These are phyloP conservation scores for Elaeis guineensis DNA, from an alignment of 176 grass and related monocot genomes.

Conservation along the genomic window DNA sequence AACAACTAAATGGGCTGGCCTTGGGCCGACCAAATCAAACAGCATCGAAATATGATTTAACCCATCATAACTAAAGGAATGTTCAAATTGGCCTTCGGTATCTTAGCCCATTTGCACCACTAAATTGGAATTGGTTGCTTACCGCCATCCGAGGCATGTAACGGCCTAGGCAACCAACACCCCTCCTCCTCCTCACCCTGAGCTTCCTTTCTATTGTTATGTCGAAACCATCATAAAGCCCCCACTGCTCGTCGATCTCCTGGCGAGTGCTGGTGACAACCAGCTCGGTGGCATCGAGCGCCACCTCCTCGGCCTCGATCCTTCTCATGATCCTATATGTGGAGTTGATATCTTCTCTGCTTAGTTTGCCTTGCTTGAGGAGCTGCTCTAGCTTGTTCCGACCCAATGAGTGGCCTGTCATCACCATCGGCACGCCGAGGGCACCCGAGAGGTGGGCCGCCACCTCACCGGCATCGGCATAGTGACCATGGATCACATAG, in stretches of 20 bases:
- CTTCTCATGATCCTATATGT: constrained; percentile 61
- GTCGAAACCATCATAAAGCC: constrained; percentile 85
- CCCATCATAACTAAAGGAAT: no score
- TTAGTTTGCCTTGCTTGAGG: constrained; percentile 46
- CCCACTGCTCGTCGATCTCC: constrained; percentile 98
- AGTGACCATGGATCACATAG: constrained; percentile 84
- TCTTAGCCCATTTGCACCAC: no score
- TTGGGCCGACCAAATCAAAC: no score
- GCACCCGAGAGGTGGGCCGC: constrained; percentile 53
- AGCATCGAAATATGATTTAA: no score
- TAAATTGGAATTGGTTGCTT: neutral
- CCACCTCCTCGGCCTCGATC: constrained; percentile 76
- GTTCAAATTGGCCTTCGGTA: no score
- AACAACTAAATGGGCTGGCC: no score
- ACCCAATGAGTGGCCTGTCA: constrained; percentile 92
- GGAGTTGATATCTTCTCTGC: constrained; percentile 51
- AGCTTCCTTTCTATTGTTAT: constrained; percentile 69
- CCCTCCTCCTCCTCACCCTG: constrained; percentile 44
- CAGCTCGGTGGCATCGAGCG: constrained; percentile 67
- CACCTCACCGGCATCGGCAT: constrained; percentile 83
- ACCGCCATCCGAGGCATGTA: constrained; percentile 95
- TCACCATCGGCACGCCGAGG: constrained; percentile 79
- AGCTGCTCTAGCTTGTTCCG: constrained; percentile 98
- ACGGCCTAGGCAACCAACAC: constrained; percentile 66
- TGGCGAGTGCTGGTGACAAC: constrained; percentile 90